Conservation (phyloP, 2,329 filamentous ascomycete species). For the Monosporascus sp. region DNA sequence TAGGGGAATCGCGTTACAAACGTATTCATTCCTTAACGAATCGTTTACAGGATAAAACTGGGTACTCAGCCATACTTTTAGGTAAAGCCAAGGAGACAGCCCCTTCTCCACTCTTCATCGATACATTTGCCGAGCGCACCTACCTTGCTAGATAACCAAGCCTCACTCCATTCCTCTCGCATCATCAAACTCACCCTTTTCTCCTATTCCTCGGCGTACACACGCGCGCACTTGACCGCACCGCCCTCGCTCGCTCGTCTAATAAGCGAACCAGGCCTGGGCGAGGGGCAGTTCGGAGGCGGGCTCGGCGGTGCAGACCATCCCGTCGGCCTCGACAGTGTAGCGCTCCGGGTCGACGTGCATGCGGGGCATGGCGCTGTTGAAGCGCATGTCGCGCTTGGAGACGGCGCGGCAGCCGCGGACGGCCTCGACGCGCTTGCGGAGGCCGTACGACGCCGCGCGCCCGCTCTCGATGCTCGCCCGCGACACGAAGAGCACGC, state of each 20-base stretch:
- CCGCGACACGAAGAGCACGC: conserved; percentile 78
- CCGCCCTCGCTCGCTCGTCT: conserved; percentile 7
- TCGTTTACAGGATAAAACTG: no score
- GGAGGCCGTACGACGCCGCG: conserved; percentile 67
- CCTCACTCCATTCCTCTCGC: no score
- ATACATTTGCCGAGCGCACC: no score
- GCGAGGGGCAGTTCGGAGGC: conserved; percentile 66
- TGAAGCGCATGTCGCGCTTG: conserved; percentile 89
- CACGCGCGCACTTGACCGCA: not conserved
- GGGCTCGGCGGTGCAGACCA: conserved; percentile 68
- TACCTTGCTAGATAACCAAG: no score
- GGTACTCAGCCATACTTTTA: no score
- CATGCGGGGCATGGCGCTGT: conserved; percentile 80
- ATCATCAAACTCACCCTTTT: conserved; percentile 1
- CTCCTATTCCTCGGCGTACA: not conserved
- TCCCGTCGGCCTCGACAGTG: conserved; percentile 77
- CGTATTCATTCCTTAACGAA: no score
- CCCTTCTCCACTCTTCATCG: no score
- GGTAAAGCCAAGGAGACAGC: no score
- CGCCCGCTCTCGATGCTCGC: conserved; percentile 60
- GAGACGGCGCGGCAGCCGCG: conserved; percentile 67
- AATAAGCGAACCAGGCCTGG: conserved; percentile 75
- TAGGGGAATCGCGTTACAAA: no score
- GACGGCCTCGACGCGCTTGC: conserved; percentile 76
- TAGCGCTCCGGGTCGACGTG: conserved; percentile 89